A percentile compares a stretch with the other conserved stretches of the same genome.
These are phyloP conservation scores for Trifolium subterraneum DNA, from an alignment of 306 rosid genomes.

Conservation along the genomic window DNA sequence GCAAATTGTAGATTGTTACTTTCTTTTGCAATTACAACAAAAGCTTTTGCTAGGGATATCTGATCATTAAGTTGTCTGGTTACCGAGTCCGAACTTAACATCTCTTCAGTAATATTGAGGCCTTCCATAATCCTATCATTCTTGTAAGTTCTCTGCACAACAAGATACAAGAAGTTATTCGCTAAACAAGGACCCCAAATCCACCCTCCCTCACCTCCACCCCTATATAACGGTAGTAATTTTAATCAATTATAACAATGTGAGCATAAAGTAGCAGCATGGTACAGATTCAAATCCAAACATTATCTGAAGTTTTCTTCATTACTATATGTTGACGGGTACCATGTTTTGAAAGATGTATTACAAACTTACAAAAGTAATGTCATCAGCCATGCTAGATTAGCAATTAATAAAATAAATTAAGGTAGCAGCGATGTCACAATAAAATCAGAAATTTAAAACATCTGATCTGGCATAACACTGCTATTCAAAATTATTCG, in stretches of 20 bases:
- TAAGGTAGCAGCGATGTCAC: not conserved
- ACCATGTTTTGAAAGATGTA: not conserved
- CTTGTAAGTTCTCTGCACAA: conserved; percentile 67
- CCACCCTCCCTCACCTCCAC: not conserved
- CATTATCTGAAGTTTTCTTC: not conserved
- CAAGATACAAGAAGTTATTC: conserved; percentile 27
- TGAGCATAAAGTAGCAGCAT: conserved; percentile 17
- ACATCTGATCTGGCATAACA: too few species aligned
- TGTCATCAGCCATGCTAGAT: conserved; percentile 4
- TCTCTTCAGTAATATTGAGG: conserved; percentile 81
- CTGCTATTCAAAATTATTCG: too few species aligned
- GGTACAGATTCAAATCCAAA: conserved; percentile 27
- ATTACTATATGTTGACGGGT: not conserved
- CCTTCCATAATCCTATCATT: conserved; percentile 76
- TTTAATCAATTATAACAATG: conserved; percentile 7
- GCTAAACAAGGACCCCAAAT: conserved; percentile 8
- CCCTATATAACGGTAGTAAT: not conserved
- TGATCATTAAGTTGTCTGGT: conserved; percentile 84
- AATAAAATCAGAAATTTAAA: conserved; percentile 25
- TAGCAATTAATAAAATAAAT: conserved; percentile 12
- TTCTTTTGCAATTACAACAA: conserved; percentile 87
- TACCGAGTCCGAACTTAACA: conserved; percentile 73
- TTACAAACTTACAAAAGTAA: conserved; percentile 31
- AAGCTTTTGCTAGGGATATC: conserved; percentile 86
- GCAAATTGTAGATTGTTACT: conserved; percentile 92